A percentile compares a stretch with the other conserved stretches of the same genome.
Evolutionary conservation across 768 basidiomycete genomes (phyloP).

Genomic region (Boletus vinaceobasis): DNA sequence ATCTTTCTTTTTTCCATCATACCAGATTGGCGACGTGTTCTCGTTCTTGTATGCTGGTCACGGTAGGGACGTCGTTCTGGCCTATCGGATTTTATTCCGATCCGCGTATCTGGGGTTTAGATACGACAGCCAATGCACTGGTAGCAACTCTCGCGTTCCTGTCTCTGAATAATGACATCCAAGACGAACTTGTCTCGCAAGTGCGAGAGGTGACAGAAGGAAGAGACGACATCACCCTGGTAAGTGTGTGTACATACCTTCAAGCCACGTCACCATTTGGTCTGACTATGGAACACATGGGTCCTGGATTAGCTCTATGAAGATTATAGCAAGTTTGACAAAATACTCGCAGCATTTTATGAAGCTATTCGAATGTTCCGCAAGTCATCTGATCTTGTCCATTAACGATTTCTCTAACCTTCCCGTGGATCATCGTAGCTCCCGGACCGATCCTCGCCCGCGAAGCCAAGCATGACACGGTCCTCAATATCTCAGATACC

Average conservation of each 20-base stretch:
- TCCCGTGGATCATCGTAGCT: constrained; percentile 13
- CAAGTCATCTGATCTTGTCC: constrained; percentile 4
- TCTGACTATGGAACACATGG: neutral
- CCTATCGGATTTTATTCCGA: neutral
- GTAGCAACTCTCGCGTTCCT: constrained; percentile 32
- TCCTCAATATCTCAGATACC: constrained; percentile 16
- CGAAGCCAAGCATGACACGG: constrained; percentile 24
- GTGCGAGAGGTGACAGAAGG: constrained; percentile 22
- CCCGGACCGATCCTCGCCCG: constrained; percentile 28
- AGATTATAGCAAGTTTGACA: constrained; percentile 27
- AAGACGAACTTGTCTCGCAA: constrained; percentile 30
- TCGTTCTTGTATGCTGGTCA: constrained; percentile 55
- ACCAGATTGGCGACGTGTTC: constrained; percentile 50
- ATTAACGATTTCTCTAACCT: neutral
- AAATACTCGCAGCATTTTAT: constrained; percentile 24
- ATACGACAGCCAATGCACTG: constrained; percentile 31
- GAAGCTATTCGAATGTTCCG: constrained; percentile 32
- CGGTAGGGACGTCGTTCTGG: constrained; percentile 30
- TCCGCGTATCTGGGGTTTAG: neutral
- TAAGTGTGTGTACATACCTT: neutral
- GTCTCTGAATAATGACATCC: constrained; percentile 27
- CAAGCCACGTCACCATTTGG: neutral
- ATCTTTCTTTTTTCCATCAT: neutral
- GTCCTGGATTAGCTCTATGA: constrained; percentile 16
- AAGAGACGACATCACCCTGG: constrained; percentile 14